phyloP scores from a whole-genome alignment of 306 rosid genomes.

The Fragaria iinumae region DNA sequence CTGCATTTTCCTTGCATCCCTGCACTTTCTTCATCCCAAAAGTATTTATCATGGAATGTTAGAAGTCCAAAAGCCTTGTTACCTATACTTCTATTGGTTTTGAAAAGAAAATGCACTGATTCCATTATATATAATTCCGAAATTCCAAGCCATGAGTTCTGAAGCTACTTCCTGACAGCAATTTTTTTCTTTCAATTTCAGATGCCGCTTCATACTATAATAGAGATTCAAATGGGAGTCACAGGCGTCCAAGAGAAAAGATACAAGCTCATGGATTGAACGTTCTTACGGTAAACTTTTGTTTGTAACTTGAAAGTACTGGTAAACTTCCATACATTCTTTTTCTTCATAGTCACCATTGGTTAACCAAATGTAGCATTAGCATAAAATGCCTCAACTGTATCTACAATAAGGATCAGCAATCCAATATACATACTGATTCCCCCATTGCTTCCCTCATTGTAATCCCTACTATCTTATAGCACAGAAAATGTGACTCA shows the following conservation, averaged over 20 bases:
- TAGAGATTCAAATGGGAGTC: conserved; percentile 99
- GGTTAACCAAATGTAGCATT: conserved; percentile 32
- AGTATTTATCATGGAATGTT: background rate
- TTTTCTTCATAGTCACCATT: conserved; percentile 34
- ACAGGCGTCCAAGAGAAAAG: conserved; percentile 95
- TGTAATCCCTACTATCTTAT: background rate
- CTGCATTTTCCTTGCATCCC: background rate
- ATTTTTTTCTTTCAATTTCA: conserved; percentile 27
- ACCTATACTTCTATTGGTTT: background rate
- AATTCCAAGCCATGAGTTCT: background rate
- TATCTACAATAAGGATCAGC: conserved; percentile 30
- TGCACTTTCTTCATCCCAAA: background rate
- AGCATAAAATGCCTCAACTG: conserved; percentile 14
- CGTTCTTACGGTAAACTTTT: background rate
- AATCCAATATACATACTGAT: background rate
- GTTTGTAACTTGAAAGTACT: conserved; percentile 25
- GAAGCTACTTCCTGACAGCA: background rate
- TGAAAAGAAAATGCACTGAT: background rate
- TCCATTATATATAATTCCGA: background rate
- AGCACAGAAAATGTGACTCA: background rate
- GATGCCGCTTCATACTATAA: conserved; percentile 96
- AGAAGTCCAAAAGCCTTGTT: background rate
- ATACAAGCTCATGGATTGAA: conserved; percentile 91
- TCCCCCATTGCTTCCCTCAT: background rate
- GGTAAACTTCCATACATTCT: conserved; percentile 21